Evolutionary conservation across 768 basidiomycete species (phyloP), one percentile per base, ranked within the genome.

Genomic region (Austroboletus eburneus): DNA sequence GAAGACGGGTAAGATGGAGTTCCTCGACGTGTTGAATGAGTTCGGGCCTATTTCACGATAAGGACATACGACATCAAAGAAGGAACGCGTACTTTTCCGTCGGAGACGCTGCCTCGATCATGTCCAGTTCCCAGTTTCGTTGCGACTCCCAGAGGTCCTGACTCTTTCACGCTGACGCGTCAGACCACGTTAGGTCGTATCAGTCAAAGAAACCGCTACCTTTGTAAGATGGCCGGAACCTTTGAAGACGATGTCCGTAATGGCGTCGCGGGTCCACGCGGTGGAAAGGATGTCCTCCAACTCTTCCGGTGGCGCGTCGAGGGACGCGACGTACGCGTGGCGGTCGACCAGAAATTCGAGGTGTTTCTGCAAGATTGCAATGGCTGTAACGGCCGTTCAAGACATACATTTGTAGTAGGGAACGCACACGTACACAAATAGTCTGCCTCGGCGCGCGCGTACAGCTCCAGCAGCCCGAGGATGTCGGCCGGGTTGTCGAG

Each of bases 51-150:
- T 29, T 30, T 41, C 32, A 43, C 36, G 25, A 40, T 45, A 16
- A 39, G 47, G 1, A 34, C 27, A 12, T 7, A 17, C 25, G 25
- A 22, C 14, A 18, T 18, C n/a, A 5, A 39, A 29, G 18, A 22
- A 45, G 12, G 13, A 10, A 18, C 22, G 30, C 64, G 24, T 48
- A 81, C 81, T 67, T 80, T 50, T 84, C 78, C 10, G 63, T 52
- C 4, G 60, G 59, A 9, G 74, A 49, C 16, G 75, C 70, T 0
- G 61, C 64, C 47, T 83, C 81, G 16, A 93, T 68, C 39, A 72
- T 66, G 45, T 83, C 78, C 36, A 86, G 59, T 57, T 87, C 85
- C 85, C 89, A 93, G 46, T 89, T 83, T 23, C 78, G 73, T 57
- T 81, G 79, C 21, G 71, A 47, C 49, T 87, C 80, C 87, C 87